Base-by-base conservation (phyloP, 306 rosid genomes). In the Glycine tomentella region DNA sequence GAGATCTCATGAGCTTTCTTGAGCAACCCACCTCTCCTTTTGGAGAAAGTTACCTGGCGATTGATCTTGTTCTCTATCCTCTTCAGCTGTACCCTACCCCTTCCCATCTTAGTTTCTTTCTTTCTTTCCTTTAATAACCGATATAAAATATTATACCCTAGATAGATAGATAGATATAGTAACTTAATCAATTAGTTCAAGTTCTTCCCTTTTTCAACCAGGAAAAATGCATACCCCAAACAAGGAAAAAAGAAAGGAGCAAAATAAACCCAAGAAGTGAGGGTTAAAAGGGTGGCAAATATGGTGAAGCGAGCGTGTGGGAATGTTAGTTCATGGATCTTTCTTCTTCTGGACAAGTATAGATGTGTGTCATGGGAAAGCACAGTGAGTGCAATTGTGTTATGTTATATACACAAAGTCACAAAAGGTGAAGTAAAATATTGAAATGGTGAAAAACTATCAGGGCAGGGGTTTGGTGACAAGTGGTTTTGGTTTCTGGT, bases 1-100 rank as follows among this genome's bases (percentile, higher is more conserved):
- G 98, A 94, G 91, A 94, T 91, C 87, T 94, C 98, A 78, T 92
- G 92, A 8, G 98, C 97, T 81, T 94, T 94, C 91, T 94, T 94
- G 52, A 89, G 79, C 74, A 94, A 80, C 9, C 97, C 98, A 81
- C 56, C 83, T 88, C 94, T 92, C 63, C 98, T 90, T 91, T 94
- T 94, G 9, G 98, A 92, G 87, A 94, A 94, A 14, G 97, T 94
- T 2, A 94, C 98, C 75, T 92, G 94, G 25, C 96, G 78, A 74
- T 94, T 94, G 88, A 94, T 92, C 92, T 92, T 92, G 88, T 94
- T 94, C 83, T 94, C 98, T 84, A 92, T 94, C 67, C 92, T 71
- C 84, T 92, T 94, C 84, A 94, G 53, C 85, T 92, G 86, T 83
- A 94, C 97, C 92, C 94, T 92, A 87, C 97, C 96, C 72, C 98